Evolutionary conservation across 1,284 basidiomycete genomes (phyloP).

Genomic region (Vanrija sp.): DNA sequence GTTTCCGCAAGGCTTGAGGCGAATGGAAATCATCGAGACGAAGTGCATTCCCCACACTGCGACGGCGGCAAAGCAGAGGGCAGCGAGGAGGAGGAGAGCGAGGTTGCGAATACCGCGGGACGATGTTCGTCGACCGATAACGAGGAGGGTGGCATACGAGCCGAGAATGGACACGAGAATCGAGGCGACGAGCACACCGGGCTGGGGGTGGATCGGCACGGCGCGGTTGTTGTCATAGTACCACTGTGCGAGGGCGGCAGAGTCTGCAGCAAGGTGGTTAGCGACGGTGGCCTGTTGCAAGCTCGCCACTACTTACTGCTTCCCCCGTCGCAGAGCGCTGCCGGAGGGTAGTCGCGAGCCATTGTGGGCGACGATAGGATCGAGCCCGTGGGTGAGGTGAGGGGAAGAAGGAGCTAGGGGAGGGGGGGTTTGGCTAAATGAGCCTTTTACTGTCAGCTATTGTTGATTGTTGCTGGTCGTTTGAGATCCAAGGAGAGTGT

Average conservation of each 20-base stretch:
- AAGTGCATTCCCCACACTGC: slow-evolving; percentile 59
- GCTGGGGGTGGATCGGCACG: slow-evolving; percentile 48
- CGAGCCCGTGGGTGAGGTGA: not conserved
- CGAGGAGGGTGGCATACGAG: slow-evolving; percentile 52
- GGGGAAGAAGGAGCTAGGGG: not conserved
- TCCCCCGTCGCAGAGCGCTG: not conserved
- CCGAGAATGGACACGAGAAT: slow-evolving; percentile 53
- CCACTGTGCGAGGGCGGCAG: slow-evolving; percentile 40
- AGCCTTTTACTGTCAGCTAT: no score
- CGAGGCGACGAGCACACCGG: slow-evolving; percentile 52
- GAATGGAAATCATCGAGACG: slow-evolving; percentile 51
- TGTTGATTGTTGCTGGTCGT: no score
- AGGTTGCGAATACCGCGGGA: slow-evolving; percentile 49
- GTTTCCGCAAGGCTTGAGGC: slow-evolving; percentile 40
- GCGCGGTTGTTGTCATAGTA: slow-evolving; percentile 35
- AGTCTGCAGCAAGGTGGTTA: slow-evolving; percentile 26
- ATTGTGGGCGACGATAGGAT: not conserved
- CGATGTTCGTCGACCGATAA: slow-evolving; percentile 50
- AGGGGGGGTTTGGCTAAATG: no score
- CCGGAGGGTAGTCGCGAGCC: slow-evolving; percentile 2
- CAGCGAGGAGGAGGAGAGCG: slow-evolving; percentile 55
- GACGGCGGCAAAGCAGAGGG: slow-evolving; percentile 81
- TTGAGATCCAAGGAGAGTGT: not conserved
- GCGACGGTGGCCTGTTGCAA: not conserved
- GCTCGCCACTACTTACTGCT: not conserved